These are phyloP conservation scores for Alternaria brassicae DNA, from an alignment of 2,329 filamentous ascomycete species.

Conservation along the genomic window DNA sequence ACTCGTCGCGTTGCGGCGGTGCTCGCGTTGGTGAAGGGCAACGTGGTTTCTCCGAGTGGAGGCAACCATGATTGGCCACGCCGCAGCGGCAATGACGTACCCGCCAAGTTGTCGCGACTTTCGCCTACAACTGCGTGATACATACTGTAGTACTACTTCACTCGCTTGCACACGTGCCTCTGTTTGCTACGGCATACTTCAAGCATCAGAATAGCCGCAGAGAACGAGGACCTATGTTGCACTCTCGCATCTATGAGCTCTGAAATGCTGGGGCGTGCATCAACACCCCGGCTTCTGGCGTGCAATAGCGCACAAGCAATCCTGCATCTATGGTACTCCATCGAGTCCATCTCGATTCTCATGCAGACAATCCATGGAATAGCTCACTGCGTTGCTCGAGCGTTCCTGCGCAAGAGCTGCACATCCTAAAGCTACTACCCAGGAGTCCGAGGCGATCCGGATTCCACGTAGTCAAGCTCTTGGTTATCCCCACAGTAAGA, in stretches of 20 bases:
- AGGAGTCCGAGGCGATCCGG: slow-evolving; percentile 1
- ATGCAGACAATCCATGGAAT: background rate
- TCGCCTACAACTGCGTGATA: background rate
- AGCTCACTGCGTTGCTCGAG: background rate
- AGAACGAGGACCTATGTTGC: background rate
- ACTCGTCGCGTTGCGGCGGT: slow-evolving; percentile 17
- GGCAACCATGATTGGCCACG: slow-evolving; percentile 9
- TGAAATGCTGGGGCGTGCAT: background rate
- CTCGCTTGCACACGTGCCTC: background rate
- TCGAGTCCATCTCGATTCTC: no score
- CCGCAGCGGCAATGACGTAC: slow-evolving; percentile 8
- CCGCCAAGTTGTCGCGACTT: background rate
- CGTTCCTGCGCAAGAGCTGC: slow-evolving; percentile 11
- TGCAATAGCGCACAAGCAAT: background rate
- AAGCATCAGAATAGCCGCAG: background rate
- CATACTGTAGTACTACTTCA: no score
- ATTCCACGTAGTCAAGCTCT: slow-evolving; percentile 9
- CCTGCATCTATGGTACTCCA: background rate
- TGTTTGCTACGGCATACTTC: background rate
- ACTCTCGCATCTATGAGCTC: background rate
- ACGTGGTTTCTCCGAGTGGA: no score
- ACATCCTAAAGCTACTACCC: background rate
- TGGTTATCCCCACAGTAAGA: slow-evolving; percentile 18
- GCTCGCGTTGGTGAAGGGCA: slow-evolving; percentile 22
- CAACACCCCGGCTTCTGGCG: background rate